phyloP scores from a whole-genome alignment of 2,329 filamentous ascomycete species.

The Metarhizium anisopliae region DNA sequence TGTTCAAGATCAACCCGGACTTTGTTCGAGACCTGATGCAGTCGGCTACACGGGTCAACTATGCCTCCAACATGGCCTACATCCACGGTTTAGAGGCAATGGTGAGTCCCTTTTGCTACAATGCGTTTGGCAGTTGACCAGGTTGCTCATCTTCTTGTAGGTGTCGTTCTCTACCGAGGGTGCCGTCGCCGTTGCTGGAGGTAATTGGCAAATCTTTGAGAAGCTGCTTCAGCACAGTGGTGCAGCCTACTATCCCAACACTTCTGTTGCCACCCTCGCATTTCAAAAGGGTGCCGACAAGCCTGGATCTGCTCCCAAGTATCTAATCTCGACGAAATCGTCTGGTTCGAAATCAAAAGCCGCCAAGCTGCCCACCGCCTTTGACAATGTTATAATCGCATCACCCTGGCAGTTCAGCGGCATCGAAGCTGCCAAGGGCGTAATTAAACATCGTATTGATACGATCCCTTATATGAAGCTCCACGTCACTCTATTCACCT shows the following conservation, averaged over 20 bases:
- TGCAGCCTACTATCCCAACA: constrained; percentile 55
- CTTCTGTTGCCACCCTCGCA: constrained; percentile 53
- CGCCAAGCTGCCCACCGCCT: constrained; percentile 41
- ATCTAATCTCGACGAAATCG: constrained; percentile 32
- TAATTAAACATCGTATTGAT: constrained; percentile 64
- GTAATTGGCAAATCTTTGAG: constrained; percentile 94
- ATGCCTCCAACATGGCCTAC: constrained; percentile 75
- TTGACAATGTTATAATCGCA: constrained; percentile 77
- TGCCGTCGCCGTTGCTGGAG: constrained; percentile 68
- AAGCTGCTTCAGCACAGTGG: constrained; percentile 61
- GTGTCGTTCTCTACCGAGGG: constrained; percentile 85
- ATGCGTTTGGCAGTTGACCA: not conserved
- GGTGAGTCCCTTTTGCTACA: constrained; percentile 31
- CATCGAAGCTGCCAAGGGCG: constrained; percentile 52
- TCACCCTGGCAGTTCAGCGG: constrained; percentile 73
- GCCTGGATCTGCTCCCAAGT: constrained; percentile 32
- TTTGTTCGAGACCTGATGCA: constrained; percentile 82
- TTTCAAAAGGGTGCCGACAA: constrained; percentile 35
- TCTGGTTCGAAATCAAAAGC: constrained; percentile 14
- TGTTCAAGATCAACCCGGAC: constrained; percentile 42
- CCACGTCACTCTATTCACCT: constrained; percentile 84
- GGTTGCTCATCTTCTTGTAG: constrained; percentile 15
- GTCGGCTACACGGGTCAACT: constrained; percentile 87
- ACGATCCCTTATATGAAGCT: constrained; percentile 77
- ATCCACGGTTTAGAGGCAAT: constrained; percentile 88